A percentile compares a stretch with the other conserved stretches of the same genome.
Evolutionary conservation across 2,329 filamentous ascomycete genomes (phyloP).

Genomic region (Macroventuria anomochaeta): DNA sequence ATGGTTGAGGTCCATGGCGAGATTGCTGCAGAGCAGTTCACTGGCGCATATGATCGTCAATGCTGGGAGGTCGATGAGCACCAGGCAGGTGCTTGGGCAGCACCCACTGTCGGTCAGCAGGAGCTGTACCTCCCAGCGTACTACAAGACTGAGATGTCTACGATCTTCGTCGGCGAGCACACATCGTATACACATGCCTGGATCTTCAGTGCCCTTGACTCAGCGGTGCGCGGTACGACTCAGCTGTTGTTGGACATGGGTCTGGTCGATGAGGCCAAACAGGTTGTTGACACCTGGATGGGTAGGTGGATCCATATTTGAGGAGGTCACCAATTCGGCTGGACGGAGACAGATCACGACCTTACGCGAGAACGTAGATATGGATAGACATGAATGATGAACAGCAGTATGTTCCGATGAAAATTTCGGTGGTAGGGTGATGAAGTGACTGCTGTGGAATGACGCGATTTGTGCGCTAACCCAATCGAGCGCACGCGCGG

Average conservation of each 20-base stretch:
- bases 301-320: constrained; percentile 64
- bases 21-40: constrained; percentile 66
- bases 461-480: constrained; percentile 11
- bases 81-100: constrained; percentile 68
- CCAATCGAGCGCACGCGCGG: not conserved
- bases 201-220: constrained; percentile 72
- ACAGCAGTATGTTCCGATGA: not conserved
- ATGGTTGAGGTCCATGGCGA: constrained; percentile 72
- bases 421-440: not conserved
- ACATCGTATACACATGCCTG: constrained; percentile 75
- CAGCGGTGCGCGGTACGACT: constrained; percentile 68
- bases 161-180: constrained; percentile 72
- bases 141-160: constrained; percentile 71
- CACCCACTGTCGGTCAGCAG: constrained; percentile 68
- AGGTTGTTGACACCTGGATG: constrained; percentile 70
- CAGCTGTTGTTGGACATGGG: constrained; percentile 70
- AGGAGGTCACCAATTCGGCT: not conserved
- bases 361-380: not conserved
- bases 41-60: constrained; percentile 67
- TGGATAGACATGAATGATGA: not conserved
- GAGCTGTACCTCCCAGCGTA: constrained; percentile 75
- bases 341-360: not conserved
- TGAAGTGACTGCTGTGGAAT: not conserved
- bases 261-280: constrained; percentile 73
- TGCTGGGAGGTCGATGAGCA: constrained; percentile 71